A percentile compares a stretch with the other conserved stretches of the same genome.
Evolutionary conservation across 495 filamentous ascomycete genomes (phyloP).

Genomic region (Elasticomyces elasticus): DNA sequence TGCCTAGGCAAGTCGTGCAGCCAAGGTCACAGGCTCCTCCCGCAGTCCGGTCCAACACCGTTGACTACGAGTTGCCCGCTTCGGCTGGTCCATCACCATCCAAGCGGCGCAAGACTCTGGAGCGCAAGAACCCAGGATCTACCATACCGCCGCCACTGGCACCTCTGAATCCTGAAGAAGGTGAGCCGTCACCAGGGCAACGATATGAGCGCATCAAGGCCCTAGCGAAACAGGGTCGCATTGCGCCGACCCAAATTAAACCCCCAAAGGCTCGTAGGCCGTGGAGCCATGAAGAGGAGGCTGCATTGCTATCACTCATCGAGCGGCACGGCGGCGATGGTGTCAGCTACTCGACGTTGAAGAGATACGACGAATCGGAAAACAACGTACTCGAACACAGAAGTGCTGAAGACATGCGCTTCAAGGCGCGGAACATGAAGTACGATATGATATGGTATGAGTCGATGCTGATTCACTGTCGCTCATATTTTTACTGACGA

Average conservation of each 20-base stretch:
- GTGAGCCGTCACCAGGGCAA: neutral
- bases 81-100: neutral
- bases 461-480: neutral
- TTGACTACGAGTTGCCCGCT: neutral
- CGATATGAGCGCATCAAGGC: constrained; percentile 19
- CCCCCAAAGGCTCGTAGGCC: constrained; percentile 38
- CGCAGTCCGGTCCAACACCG: neutral
- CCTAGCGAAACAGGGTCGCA: constrained; percentile 19
- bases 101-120: too few species aligned
- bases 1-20: constrained; percentile 3
- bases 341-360: constrained; percentile 46
- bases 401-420: constrained; percentile 15
- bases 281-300: constrained; percentile 41
- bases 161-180: constrained; percentile 1
- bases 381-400: neutral
- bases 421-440: constrained; percentile 24
- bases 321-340: constrained; percentile 36
- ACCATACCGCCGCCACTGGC: constrained; percentile 6
- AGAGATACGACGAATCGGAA: constrained; percentile 19
- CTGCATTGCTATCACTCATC: constrained; percentile 42
- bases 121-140: constrained; percentile 18
- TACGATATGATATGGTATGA: constrained; percentile 6
- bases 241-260: neutral
- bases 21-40: neutral
- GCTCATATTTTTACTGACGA: neutral